Conservation (phyloP, 2,329 filamentous ascomycete genomes). For the Triangularia verruculosa region DNA sequence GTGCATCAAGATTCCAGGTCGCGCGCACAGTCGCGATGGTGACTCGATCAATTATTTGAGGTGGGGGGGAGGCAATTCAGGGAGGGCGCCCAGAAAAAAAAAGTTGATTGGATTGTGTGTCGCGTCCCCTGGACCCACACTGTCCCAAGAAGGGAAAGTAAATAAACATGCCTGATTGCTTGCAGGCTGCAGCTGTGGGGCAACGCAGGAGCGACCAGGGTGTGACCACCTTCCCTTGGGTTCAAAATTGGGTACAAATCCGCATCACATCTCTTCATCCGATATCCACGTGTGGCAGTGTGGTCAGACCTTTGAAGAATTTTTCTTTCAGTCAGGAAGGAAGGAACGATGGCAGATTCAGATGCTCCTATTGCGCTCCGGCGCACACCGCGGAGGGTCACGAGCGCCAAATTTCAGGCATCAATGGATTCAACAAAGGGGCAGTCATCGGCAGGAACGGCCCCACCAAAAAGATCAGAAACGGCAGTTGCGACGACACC, state of each 20-base stretch:
- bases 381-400: conserved; percentile 44
- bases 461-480: conserved; percentile 28
- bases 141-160: conserved; percentile 1
- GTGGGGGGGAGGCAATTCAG: not conserved
- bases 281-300: not conserved
- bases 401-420: not conserved
- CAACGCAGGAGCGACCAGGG: not conserved
- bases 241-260: not conserved
- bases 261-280: not conserved
- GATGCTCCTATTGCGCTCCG: conserved; percentile 55
- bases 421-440: conserved; percentile 14
- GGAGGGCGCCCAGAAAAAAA: not conserved
- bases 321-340: not conserved
- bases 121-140: conserved; percentile 2
- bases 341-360: conserved; percentile 31
- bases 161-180: conserved; percentile 6
- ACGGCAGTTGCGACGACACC: conserved; percentile 8
- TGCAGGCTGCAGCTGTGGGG: not conserved
- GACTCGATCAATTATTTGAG: not conserved
- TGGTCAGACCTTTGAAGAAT: not conserved
- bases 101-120: not conserved
- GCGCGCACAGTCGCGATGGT: not conserved
- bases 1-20: not conserved
- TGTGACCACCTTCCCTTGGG: not conserved
- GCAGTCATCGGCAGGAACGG: conserved; percentile 20